Evolutionary conservation across 768 basidiomycete species (phyloP).

Genomic region (Hirschioporus abietinus): DNA sequence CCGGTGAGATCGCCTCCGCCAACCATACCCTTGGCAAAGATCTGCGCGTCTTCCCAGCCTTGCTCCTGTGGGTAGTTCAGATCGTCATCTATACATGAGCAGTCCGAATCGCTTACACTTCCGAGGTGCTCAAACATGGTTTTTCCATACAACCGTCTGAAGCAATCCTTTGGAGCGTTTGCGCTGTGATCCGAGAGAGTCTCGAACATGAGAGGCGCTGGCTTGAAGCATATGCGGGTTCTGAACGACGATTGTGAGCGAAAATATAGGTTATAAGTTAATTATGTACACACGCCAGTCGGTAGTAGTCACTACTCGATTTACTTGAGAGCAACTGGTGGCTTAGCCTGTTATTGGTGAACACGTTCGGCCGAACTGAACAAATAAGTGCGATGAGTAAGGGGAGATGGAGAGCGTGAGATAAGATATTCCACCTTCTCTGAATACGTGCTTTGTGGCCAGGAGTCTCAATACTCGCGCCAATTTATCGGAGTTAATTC

Average conservation of each 20-base stretch:
- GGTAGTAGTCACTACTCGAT: constrained; percentile 15
- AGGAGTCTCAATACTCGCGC: constrained; percentile 34
- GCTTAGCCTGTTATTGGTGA: constrained; percentile 38
- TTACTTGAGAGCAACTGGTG: constrained; percentile 28
- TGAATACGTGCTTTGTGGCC: constrained; percentile 35
- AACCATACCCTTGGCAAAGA: constrained; percentile 8
- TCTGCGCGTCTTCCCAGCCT: background rate
- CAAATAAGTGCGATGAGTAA: background rate
- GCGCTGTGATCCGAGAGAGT: constrained; percentile 25
- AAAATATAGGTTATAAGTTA: constrained; percentile 12
- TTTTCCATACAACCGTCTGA: background rate
- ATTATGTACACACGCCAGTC: constrained; percentile 23
- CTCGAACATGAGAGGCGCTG: constrained; percentile 26
- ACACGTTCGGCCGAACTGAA: constrained; percentile 31
- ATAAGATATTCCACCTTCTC: constrained; percentile 26
- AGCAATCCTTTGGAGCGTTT: background rate
- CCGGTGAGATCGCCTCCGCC: constrained; percentile 9
- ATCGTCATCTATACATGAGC: background rate
- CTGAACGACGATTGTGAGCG: constrained; percentile 11
- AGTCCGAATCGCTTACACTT: background rate
- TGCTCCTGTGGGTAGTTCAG: background rate
- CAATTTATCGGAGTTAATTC: constrained; percentile 32
- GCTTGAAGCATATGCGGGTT: constrained; percentile 16
- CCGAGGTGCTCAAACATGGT: background rate
- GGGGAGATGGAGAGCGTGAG: background rate